A percentile compares a stretch with the other conserved stretches of the same genome.
phyloP scores from a whole-genome alignment of 345 rosid genomes.

The Ceriops tagal region DNA sequence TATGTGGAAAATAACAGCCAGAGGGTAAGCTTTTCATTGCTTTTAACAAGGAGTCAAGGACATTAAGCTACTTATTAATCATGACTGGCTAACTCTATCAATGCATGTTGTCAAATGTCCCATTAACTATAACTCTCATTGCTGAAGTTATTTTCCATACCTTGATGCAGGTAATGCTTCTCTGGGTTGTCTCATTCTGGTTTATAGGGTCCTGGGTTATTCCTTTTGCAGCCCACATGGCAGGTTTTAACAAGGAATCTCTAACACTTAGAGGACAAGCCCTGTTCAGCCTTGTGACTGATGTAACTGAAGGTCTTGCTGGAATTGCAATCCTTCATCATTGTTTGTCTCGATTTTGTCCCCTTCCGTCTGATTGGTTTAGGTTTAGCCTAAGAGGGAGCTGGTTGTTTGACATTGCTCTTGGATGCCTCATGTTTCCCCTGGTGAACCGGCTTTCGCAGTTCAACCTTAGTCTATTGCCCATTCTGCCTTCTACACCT shows the following conservation, averaged over 20 bases:
- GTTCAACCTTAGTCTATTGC: constrained; percentile 79
- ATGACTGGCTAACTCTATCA: too few relatives aligned
- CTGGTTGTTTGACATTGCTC: constrained; percentile 75
- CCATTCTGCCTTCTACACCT: constrained; percentile 73
- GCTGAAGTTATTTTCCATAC: too few relatives aligned
- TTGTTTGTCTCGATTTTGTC: constrained; percentile 77
- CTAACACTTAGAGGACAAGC: constrained; percentile 96
- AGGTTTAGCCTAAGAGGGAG: constrained; percentile 68
- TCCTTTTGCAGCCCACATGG: constrained; percentile 79
- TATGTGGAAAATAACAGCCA: not conserved
- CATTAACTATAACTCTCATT: too few relatives aligned
- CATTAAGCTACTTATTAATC: too few relatives aligned
- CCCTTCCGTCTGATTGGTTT: constrained; percentile 90
- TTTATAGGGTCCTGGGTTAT: constrained; percentile 95
- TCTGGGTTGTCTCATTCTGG: constrained; percentile 96
- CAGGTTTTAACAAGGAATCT: constrained; percentile 86
- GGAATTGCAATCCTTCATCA: constrained; percentile 85
- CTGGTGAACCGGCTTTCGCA: constrained; percentile 88
- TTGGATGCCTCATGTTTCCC: constrained; percentile 98
- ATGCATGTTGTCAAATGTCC: too few relatives aligned
- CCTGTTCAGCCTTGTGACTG: constrained; percentile 92
- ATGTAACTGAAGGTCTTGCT: constrained; percentile 91
- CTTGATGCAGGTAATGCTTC: constrained; percentile 76
- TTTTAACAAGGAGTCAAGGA: not conserved
- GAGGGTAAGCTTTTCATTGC: not conserved